Base-by-base conservation (phyloP, 2,329 filamentous ascomycete genomes). In the Lachnellula arida region DNA sequence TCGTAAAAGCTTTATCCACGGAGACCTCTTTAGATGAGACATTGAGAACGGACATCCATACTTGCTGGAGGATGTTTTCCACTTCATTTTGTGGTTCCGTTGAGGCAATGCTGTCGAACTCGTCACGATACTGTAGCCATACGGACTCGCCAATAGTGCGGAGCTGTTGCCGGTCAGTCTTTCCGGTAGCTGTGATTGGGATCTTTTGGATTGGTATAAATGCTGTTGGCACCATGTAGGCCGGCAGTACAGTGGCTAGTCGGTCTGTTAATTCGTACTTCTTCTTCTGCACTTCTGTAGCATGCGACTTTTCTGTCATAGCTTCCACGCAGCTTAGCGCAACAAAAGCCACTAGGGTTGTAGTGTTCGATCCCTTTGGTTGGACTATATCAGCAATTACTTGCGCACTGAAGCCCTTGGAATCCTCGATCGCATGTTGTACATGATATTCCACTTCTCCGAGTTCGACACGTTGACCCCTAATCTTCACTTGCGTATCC, bases 391-490 rank as follows among this genome's bases (percentile, higher is more conserved):
- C 11, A 15, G 34, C 15, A 11, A 15, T 37, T 15, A 37, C 34
- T 37, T 15, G 34, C 34, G 34, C 34, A 15, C 11, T 37, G 34
- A 11, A 37, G 22, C 22, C 22, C 15, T 37, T 37, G 15, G 34
- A 15, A 37, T 37, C 34, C 22, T 23, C 22, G 11, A 37, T 11
- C 9, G 34, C 9, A 3, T 37, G 11, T 11, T 11, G 34, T 11
- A 37, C 34, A 37, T 37, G 34, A 11, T 15, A 15, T 65, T 91
- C 88, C 14, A 90, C 77, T 65, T 91, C 89, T 0, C 87, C 87
- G 1, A 92, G 79, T 65, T 92, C 87, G 49, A 94, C 81, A 42
- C 90, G 79, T 70, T 94, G 90, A 1, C 90, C 90, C 49, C 89
- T 81, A 2, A 95, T 76, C 71, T 96, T 96, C 51, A 95, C 84